Evolutionary conservation across 2,329 filamentous ascomycete genomes (phyloP), one percentile per base, ranked within the genome.

Genomic region (Daldinia sp.): DNA sequence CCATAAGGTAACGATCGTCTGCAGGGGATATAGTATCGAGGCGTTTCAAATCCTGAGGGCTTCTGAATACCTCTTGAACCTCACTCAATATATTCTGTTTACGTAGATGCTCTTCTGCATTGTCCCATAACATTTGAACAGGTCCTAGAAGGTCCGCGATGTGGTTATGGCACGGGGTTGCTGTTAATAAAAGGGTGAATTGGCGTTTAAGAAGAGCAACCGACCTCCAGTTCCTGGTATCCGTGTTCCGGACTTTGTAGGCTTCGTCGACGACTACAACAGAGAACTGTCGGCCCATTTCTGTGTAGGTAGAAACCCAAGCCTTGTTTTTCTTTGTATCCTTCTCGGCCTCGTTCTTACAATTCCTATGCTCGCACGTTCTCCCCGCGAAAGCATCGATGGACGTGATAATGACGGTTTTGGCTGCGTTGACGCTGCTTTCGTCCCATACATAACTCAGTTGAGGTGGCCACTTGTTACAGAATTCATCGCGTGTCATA

Each of bases 261-360:
- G 72, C 72, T 35, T 74, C 73, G 27, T 75, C 73, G 1, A 74
- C 71, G 1, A 73, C 66, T 3, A 75, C 68, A 4, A 74, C 53
- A 3, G 73, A 75, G 47, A 74, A 74, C 3, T 34, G 13, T 6
- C 72, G 64, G 7, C 49, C 57, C 4, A 11, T 8, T 7, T 63
- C 7, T 2, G 68, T 66, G 30, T 70, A 73, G 3, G 51, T 61
- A 0, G 72, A 74, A 9, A 11, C 29, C 61, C 58, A 70, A 34
- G 41, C 19, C 4, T 48, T 37, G 6, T 11, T 27, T 4, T 52
- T 53, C 1, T 29, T 8, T 1, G 37, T 27, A 7, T 58, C 15
- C 2, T 43, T 35, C 2, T 11, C 6, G 8, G 2, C 11, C 2
- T 1, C n/a, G n/a, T n/a, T n/a, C n/a, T n/a, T n/a, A n/a, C n/a